These are phyloP conservation scores for Ogataea trehaloabstinens DNA, from an alignment of 805 yeast species.

Conservation along the genomic window DNA sequence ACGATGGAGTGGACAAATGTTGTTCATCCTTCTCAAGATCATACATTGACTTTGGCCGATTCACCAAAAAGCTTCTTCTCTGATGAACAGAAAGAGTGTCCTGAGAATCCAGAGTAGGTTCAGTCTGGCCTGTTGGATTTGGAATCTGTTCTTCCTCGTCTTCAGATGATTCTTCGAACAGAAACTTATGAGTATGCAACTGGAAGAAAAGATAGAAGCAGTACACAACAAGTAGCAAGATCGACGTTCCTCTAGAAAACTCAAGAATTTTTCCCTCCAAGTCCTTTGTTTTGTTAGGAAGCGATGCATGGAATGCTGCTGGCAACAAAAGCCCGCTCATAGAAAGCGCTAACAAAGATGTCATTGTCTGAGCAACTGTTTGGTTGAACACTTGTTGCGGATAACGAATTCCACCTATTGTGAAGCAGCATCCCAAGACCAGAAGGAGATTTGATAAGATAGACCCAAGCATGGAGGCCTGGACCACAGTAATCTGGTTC, in stretches of 20 bases:
- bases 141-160: conserved; percentile 7
- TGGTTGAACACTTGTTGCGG: conserved; percentile 87
- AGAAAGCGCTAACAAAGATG: conserved; percentile 87
- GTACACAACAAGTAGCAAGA: conserved; percentile 75
- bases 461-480: conserved; percentile 96
- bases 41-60: conserved; percentile 30
- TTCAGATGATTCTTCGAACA: conserved; percentile 59
- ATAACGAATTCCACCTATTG: conserved; percentile 87
- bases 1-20: conserved; percentile 50
- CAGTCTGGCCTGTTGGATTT: background rate
- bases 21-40: conserved; percentile 28
- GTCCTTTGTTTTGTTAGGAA: conserved; percentile 40
- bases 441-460: conserved; percentile 83
- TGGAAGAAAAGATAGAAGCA: conserved; percentile 82
- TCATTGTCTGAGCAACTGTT: conserved; percentile 98
- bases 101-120: conserved; percentile 1
- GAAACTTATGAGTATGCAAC: conserved; percentile 74
- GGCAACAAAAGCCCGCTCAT: conserved; percentile 88
- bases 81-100: conserved; percentile 9
- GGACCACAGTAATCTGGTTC: conserved; percentile 90
- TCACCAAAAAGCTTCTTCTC: conserved; percentile 27
- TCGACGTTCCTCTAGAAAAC: conserved; percentile 81
- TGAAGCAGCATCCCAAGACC: conserved; percentile 93
- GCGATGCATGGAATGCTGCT: conserved; percentile 89
- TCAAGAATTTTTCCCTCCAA: conserved; percentile 50